Conservation (phyloP, 208 protist species). For the Acanthamoeba sp. region DNA sequence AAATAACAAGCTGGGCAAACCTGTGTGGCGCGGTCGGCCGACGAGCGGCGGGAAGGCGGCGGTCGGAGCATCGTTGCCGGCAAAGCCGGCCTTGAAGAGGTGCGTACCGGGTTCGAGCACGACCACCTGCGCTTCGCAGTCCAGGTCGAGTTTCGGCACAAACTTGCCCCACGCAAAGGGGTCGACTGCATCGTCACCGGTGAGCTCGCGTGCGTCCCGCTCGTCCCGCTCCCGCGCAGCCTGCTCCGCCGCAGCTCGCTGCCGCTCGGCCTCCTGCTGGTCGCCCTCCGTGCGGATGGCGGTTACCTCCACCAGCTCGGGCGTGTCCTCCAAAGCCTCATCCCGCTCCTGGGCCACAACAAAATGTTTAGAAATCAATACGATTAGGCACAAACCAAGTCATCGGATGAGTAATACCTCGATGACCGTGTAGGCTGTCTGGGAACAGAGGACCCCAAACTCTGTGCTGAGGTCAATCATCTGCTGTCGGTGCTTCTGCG, state of each 20-base stretch:
- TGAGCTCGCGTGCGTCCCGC: background rate
- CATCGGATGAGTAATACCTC: too few relatives aligned
- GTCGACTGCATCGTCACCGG: background rate
- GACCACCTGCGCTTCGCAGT: constrained; percentile 66
- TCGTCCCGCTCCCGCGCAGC: background rate
- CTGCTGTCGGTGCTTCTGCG: background rate
- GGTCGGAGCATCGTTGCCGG: constrained; percentile 97
- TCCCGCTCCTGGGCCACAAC: background rate
- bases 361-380: background rate
- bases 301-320: constrained; percentile 4
- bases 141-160: constrained; percentile 47
- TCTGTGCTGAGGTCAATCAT: background rate
- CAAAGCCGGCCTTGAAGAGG: constrained; percentile 84
- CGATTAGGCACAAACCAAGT: too few relatives aligned
- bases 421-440: background rate
- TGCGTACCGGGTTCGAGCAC: constrained; percentile 83
- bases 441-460: constrained; percentile 3
- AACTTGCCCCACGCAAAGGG: background rate
- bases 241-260: background rate
- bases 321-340: background rate
- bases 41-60: constrained; percentile 97
- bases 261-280: background rate
- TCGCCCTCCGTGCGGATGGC: too few relatives aligned
- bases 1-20: too few relatives aligned
- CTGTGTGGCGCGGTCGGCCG: constrained; percentile 95